Evolutionary conservation across 257 asterid genomes (phyloP).

Genomic region (Cordia subcordata): DNA sequence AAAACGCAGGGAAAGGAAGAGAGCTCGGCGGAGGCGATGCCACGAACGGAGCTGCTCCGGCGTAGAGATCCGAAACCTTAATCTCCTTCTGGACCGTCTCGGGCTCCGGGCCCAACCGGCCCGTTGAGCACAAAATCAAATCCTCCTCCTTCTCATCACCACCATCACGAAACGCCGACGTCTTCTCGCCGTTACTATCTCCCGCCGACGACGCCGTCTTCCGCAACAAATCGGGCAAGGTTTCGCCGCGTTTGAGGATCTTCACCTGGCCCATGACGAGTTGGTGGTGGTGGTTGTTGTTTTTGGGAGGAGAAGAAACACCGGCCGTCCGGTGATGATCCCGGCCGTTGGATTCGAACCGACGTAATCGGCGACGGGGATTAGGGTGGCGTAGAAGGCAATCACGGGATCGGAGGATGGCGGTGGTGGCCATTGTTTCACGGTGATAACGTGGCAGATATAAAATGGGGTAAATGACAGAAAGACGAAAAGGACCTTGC

Average conservation of each 20-base stretch:
- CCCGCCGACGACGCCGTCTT: neutral
- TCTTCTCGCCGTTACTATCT: neutral
- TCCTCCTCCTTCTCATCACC: constrained; percentile 12
- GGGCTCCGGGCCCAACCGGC: constrained; percentile 32
- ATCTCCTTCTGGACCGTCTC: constrained; percentile 19
- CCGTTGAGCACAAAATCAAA: constrained; percentile 17
- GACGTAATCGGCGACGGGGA: neutral
- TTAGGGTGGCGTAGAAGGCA: constrained; percentile 6
- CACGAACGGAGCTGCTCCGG: constrained; percentile 17
- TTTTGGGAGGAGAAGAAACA: neutral
- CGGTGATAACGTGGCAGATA: neutral
- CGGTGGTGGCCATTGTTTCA: constrained; percentile 5
- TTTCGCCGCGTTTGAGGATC: constrained; percentile 32
- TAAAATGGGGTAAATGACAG: neutral
- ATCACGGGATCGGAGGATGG: constrained; percentile 10
- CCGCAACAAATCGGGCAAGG: constrained; percentile 8
- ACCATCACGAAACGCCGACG: neutral
- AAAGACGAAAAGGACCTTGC: too few species aligned
- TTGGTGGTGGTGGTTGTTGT: neutral
- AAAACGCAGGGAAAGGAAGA: constrained; percentile 21
- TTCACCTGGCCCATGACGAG: constrained; percentile 31
- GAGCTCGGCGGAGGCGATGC: constrained; percentile 32
- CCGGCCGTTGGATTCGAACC: constrained; percentile 2
- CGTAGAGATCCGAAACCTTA: constrained; percentile 21
- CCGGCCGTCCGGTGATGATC: constrained; percentile 6